Evolutionary conservation across 805 yeast genomes (phyloP).

Genomic region (Clavispora vitiphila): DNA sequence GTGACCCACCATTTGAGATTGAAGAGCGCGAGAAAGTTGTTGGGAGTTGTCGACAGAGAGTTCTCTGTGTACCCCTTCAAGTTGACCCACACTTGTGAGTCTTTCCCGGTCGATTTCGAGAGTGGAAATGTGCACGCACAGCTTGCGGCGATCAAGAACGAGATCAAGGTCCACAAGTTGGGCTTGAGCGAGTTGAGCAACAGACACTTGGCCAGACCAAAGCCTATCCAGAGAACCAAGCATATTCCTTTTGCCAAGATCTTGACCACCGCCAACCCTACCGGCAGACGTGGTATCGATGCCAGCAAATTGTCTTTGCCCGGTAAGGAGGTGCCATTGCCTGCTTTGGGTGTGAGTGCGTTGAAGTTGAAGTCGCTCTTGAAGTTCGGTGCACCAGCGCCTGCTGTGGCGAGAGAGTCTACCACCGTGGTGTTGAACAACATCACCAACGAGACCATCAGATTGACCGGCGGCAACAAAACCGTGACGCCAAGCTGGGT

Average conservation of each 20-base stretch:
- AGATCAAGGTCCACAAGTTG: conserved; percentile 57
- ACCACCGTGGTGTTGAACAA: conserved; percentile 62
- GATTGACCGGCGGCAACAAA: conserved; percentile 76
- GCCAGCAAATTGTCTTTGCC: conserved; percentile 62
- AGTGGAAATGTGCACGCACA: conserved; percentile 33
- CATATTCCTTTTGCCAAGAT: conserved; percentile 68
- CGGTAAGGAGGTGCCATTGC: conserved; percentile 72
- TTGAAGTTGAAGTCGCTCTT: conserved; percentile 60
- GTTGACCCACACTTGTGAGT: conserved; percentile 61
- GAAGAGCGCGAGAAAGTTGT: conserved; percentile 64
- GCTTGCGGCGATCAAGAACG: conserved; percentile 42
- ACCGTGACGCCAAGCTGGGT: conserved; percentile 79
- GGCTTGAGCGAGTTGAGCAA: conserved; percentile 79
- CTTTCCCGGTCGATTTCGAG: conserved; percentile 51
- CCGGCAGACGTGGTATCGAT: conserved; percentile 64
- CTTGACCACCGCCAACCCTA: conserved; percentile 58
- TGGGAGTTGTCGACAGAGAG: conserved; percentile 64
- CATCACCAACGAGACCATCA: conserved; percentile 53
- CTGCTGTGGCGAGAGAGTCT: conserved; percentile 70
- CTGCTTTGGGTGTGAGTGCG: conserved; percentile 67
- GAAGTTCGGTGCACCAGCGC: conserved; percentile 43
- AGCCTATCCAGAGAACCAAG: conserved; percentile 67
- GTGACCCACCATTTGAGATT: conserved; percentile 71
- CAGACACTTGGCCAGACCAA: conserved; percentile 69
- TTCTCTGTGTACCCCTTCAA: conserved; percentile 91